Conservation (phyloP, 1,284 basidiomycete species). For the Leccinum subfulvum region DNA sequence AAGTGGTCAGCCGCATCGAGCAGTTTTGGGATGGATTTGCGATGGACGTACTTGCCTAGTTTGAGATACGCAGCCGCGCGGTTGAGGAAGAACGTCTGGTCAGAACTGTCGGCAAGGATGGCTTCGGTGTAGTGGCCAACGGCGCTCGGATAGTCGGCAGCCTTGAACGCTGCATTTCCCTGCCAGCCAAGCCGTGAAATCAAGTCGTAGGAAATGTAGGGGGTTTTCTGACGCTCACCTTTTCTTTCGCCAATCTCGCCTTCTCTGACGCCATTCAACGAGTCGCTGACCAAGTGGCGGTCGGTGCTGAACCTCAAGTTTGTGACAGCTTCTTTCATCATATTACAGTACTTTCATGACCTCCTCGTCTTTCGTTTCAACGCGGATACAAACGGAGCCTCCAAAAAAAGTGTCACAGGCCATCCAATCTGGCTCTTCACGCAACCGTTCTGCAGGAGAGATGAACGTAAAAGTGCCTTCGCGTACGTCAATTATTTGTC, state of each 20-base stretch:
- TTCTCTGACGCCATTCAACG: slow-evolving; percentile 34
- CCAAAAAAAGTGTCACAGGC: background rate
- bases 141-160: slow-evolving; percentile 49
- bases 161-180: slow-evolving; percentile 62
- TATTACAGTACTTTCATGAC: background rate
- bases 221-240: slow-evolving; percentile 12
- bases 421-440: slow-evolving; percentile 3
- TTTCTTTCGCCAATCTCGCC: slow-evolving; percentile 34
- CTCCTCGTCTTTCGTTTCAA: background rate
- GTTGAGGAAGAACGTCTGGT: slow-evolving; percentile 72
- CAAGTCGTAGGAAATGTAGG: background rate
- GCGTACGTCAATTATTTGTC: slow-evolving; percentile 22
- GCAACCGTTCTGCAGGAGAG: slow-evolving; percentile 4
- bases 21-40: slow-evolving; percentile 4
- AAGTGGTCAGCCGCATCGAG: slow-evolving; percentile 6
- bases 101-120: slow-evolving; percentile 59
- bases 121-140: slow-evolving; percentile 74
- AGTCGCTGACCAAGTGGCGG: slow-evolving; percentile 10
- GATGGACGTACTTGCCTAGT: slow-evolving; percentile 72
- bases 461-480: slow-evolving; percentile 23
- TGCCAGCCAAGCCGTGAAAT: slow-evolving; percentile 25
- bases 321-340: background rate
- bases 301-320: background rate
- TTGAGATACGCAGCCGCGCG: slow-evolving; percentile 82
- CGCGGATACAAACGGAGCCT: slow-evolving; percentile 5